phyloP scores from a whole-genome alignment of 305 asterid genomes.

The Andrographis paniculata region DNA sequence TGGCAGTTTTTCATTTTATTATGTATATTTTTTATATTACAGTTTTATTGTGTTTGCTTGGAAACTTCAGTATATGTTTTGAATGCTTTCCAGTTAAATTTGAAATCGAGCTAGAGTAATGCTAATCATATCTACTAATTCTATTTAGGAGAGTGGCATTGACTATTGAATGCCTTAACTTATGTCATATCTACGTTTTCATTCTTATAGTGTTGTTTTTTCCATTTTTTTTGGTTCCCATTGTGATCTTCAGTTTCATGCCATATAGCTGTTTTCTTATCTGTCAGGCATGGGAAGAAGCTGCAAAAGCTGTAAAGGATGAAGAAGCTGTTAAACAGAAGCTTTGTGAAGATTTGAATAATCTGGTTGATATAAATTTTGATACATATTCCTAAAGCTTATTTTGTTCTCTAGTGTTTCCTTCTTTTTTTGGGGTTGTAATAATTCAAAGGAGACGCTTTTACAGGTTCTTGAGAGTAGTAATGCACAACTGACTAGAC shows the following conservation, averaged over 20 bases:
- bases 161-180: slow-evolving; percentile 12
- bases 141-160: slow-evolving; percentile 9
- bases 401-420: not conserved
- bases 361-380: slow-evolving; percentile 37
- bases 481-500: slow-evolving; percentile 63
- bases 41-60: no score
- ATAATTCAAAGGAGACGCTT: not conserved
- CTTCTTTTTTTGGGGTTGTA: not conserved
- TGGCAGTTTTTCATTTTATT: no score
- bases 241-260: not conserved
- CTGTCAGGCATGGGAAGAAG: slow-evolving; percentile 84
- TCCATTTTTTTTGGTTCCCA: not conserved
- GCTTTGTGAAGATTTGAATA: slow-evolving; percentile 82
- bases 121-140: slow-evolving; percentile 6
- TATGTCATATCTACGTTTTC: slow-evolving; percentile 1
- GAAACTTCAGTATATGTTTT: no score
- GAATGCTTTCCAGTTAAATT: no score
- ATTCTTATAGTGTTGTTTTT: slow-evolving; percentile 7
- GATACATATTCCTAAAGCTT: not conserved
- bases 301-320: slow-evolving; percentile 60
- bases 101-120: no score
- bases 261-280: slow-evolving; percentile 14
- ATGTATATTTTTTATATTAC: no score
- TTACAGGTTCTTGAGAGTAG: slow-evolving; percentile 79
- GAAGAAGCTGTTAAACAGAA: slow-evolving; percentile 79